Base-by-base conservation (phyloP, 2,329 filamentous ascomycete genomes). In the Colletotrichum sublineola region DNA sequence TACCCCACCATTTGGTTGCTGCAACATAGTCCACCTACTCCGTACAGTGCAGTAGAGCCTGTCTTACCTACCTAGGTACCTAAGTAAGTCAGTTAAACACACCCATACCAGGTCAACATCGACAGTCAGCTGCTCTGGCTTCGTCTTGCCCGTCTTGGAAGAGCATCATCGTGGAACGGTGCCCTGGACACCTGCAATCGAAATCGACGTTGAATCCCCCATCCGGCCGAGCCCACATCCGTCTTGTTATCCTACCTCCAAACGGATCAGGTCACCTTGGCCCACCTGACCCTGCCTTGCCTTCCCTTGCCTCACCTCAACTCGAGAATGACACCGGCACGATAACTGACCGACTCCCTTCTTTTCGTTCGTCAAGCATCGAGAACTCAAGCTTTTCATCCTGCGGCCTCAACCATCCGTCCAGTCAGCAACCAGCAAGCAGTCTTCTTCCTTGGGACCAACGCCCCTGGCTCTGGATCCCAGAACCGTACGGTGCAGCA, bases 1-100 rank as follows among this genome's bases (percentile, higher is more conserved):
- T 71, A 73, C 67, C 71, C 71, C 71, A 71, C 71, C 71, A 73
- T 67, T 63, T 71, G 50, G 24, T 24, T 24, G 24, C 24, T 24
- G 24, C 24, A 24, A 24, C 24, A 24, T 24, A 24, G 24, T 24
- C 24, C 24, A 24, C 24, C 24, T 24, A 24, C 24, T 24, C 24
- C 24, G 24, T 24, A 24, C 24, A 24, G 24, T 24, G 24, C 24
- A 24, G 24, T 24, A 24, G 24, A 24, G 24, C 24, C 24, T 24
- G 24, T 24, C 24, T 24, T 44, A 24, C 33, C 33, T 36, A 36
- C 33, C 33, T 36, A 36, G 33, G 33, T 36, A 36, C 33, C 33
- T 36, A 36, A 24, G 24, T 24, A 24, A 24, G 24, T 24, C 24
- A 24, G 24, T 24, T 24, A 24, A 24, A 24, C 24, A 24, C 24